These are phyloP conservation scores for Suillus lakei DNA, from an alignment of 768 basidiomycete genomes.

Conservation along the genomic window DNA sequence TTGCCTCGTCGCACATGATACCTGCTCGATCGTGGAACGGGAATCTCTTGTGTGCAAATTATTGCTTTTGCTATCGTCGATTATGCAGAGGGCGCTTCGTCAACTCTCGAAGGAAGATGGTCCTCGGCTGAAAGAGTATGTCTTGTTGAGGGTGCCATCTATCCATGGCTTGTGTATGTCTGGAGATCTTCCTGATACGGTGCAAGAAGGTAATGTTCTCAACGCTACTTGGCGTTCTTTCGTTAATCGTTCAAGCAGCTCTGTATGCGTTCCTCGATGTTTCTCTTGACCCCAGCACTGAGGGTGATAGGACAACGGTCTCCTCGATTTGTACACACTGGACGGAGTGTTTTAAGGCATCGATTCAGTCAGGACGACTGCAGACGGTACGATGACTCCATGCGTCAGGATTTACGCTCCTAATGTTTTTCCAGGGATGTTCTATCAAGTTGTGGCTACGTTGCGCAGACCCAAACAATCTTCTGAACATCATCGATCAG, in stretches of 20 bases:
- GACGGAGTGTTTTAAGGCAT: constrained; percentile 23
- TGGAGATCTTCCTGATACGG: constrained; percentile 22
- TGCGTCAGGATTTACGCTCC: not conserved
- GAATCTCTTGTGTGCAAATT: constrained; percentile 34
- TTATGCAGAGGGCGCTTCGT: constrained; percentile 36
- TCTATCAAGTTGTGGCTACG: constrained; percentile 55
- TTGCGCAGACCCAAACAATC: constrained; percentile 49
- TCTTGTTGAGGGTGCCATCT: constrained; percentile 39
- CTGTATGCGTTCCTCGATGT: constrained; percentile 45
- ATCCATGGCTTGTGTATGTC: constrained; percentile 43
- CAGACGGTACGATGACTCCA: not conserved
- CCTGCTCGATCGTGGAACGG: constrained; percentile 25
- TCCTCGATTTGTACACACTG: constrained; percentile 50
- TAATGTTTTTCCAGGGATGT: constrained; percentile 4
- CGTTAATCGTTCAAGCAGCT: constrained; percentile 36
- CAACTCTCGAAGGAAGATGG: constrained; percentile 37
- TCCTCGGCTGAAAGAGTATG: constrained; percentile 41
- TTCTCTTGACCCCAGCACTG: constrained; percentile 41
- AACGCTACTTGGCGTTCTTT: not conserved
- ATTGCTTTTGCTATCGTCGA: constrained; percentile 43
- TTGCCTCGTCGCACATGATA: constrained; percentile 42
- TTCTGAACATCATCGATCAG: constrained; percentile 50
- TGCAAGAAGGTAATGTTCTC: constrained; percentile 40
- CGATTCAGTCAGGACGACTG: not conserved
- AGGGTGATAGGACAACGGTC: constrained; percentile 44